These are phyloP conservation scores for Hirschfeldia incana DNA, from an alignment of 345 rosid species.

Conservation along the genomic window DNA sequence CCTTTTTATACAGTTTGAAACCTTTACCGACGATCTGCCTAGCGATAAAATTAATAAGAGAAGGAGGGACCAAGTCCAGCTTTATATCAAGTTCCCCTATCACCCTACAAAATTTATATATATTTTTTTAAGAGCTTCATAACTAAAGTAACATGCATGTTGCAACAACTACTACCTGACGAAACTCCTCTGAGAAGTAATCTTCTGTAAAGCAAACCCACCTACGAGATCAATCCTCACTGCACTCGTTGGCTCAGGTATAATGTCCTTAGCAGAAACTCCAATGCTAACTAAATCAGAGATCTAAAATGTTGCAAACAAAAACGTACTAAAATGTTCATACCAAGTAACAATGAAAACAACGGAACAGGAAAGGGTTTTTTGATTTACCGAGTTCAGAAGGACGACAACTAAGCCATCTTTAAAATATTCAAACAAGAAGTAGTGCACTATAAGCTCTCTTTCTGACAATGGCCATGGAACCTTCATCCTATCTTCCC, in stretches of 20 bases:
- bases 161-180: slow-evolving; percentile 58
- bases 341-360: background rate
- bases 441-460: slow-evolving; percentile 76
- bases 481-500: slow-evolving; percentile 96
- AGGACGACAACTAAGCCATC: slow-evolving; percentile 70
- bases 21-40: slow-evolving; percentile 92
- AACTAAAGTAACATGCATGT: background rate
- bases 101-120: slow-evolving; percentile 52
- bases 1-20: slow-evolving; percentile 94
- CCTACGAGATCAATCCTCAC: slow-evolving; percentile 82
- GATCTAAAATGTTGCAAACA: slow-evolving; percentile 47
- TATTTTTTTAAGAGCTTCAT: background rate
- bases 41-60: slow-evolving; percentile 80
- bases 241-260: slow-evolving; percentile 68
- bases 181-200: slow-evolving; percentile 75
- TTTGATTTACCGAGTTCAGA: slow-evolving; percentile 63
- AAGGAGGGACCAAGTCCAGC: slow-evolving; percentile 88
- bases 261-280: slow-evolving; percentile 51
- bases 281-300: slow-evolving; percentile 65
- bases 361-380: background rate
- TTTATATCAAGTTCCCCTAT: slow-evolving; percentile 81
- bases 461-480: slow-evolving; percentile 86
- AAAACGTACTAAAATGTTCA: background rate
- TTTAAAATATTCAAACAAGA: slow-evolving; percentile 66
- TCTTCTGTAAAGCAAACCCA: slow-evolving; percentile 90